A percentile compares a stretch with the other conserved stretches of the same genome.
Conservation (phyloP, 176 grass and related monocot species). For the Saccharum spontaneum region DNA sequence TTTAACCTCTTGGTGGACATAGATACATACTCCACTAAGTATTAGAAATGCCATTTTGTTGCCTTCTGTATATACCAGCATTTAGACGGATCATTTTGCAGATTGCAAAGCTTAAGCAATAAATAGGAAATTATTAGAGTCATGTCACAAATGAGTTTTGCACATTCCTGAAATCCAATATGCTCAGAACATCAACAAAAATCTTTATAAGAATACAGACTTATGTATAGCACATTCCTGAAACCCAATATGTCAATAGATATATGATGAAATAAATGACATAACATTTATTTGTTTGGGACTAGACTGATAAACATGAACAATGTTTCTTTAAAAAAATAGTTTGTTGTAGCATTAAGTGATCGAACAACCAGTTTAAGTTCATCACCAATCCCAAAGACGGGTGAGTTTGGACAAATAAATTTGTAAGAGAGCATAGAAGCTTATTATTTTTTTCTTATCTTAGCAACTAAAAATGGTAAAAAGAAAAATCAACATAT, state of each 20-base stretch:
- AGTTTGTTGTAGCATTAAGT: not conserved
- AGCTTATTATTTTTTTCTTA: not conserved
- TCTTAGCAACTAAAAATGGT: not conserved
- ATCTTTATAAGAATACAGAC: not conserved
- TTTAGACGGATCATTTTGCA: constrained; percentile 2
- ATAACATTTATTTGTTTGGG: not conserved
- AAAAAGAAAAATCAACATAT: too few species aligned
- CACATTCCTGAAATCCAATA: too few species aligned
- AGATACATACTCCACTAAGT: constrained; percentile 38
- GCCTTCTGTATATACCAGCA: constrained; percentile 16
- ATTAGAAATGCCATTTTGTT: not conserved
- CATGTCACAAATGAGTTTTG: not conserved
- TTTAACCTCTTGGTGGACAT: constrained; percentile 22
- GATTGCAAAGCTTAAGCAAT: not conserved
- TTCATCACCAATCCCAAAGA: not conserved
- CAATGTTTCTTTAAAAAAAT: not conserved
- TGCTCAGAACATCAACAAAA: too few species aligned
- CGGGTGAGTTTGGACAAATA: not conserved
- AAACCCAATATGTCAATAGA: not conserved
- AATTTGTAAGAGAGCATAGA: not conserved
- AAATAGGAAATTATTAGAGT: not conserved
- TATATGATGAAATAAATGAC: not conserved
- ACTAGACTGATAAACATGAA: not conserved
- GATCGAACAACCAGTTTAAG: not conserved
- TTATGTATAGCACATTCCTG: not conserved